Conservation (phyloP, 1,284 basidiomycete genomes). For the Mycena sp. region DNA sequence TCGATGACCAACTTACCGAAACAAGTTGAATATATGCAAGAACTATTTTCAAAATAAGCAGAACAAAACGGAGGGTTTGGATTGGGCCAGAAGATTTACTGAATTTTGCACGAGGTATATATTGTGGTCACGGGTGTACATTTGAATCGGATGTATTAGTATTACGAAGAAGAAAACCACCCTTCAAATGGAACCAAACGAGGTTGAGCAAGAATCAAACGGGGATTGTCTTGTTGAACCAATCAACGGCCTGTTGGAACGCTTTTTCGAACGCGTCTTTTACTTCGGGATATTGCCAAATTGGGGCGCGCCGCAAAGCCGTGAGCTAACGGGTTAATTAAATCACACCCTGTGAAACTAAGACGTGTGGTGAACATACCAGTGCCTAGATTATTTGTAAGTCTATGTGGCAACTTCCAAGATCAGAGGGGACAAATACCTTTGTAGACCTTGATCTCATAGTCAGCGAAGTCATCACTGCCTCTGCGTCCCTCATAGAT, state of each 20-base stretch:
- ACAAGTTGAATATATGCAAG: no score
- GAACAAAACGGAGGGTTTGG: no score
- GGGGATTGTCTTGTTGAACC: conserved; percentile 34
- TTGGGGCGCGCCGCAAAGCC: conserved; percentile 59
- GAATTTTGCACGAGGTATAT: no score
- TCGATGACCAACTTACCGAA: no score
- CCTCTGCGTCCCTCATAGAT: conserved; percentile 41
- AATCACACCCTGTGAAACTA: background rate
- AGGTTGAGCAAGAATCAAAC: conserved; percentile 17
- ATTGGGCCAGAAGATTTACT: no score
- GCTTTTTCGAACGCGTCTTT: conserved; percentile 55
- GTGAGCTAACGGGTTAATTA: conserved; percentile 42
- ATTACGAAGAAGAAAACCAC: no score
- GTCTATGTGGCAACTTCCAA: background rate
- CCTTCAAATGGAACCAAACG: no score
- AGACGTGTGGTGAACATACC: background rate
- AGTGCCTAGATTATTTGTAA: conserved; percentile 4
- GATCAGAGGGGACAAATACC: conserved; percentile 34
- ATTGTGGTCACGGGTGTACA: no score
- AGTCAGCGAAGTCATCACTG: conserved; percentile 38
- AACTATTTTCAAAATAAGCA: no score
- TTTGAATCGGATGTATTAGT: no score
- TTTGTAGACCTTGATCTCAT: conserved; percentile 50
- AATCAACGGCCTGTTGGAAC: conserved; percentile 36
- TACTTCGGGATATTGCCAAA: conserved; percentile 48